These are phyloP conservation scores for Collybia sordida DNA, from an alignment of 768 basidiomycete species.

Conservation along the genomic window DNA sequence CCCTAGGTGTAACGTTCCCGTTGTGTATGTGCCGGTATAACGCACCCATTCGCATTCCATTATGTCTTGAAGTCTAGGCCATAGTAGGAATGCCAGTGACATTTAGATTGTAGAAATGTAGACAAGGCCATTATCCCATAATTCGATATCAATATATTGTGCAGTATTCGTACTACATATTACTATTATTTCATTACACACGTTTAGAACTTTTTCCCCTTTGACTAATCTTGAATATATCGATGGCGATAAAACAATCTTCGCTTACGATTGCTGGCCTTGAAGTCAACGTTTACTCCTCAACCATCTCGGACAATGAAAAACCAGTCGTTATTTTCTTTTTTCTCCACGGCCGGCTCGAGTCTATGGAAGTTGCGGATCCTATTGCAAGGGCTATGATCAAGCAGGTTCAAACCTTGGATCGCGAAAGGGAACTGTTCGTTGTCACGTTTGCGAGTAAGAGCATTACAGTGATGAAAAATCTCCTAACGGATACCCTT, in stretches of 20 bases:
- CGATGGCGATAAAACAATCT: constrained; percentile 15
- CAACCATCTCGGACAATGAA: constrained; percentile 4
- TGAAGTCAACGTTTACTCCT: constrained; percentile 30
- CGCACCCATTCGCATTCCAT: constrained; percentile 4
- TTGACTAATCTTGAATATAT: too few species aligned
- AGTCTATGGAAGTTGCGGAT: constrained; percentile 27
- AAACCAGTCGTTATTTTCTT: constrained; percentile 34
- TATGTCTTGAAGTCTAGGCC: not conserved
- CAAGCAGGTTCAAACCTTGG: constrained; percentile 12
- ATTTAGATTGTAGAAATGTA: constrained; percentile 21
- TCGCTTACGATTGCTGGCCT: constrained; percentile 36
- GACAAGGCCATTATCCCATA: constrained; percentile 15
- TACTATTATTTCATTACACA: not conserved
- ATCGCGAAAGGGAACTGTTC: constrained; percentile 23
- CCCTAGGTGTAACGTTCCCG: not conserved
- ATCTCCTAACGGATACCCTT: not conserved
- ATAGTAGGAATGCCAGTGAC: constrained; percentile 12
- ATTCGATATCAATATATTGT: constrained; percentile 11
- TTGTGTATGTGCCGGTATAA: not conserved
- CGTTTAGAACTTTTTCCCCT: not conserved
- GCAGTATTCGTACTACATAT: constrained; percentile 10
- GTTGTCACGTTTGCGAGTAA: constrained; percentile 38
- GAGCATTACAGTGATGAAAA: not conserved
- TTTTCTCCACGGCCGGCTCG: constrained; percentile 41
- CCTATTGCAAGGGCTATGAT: constrained; percentile 24